Evolutionary conservation across 139 green algal genomes (phyloP).

Genomic region (Auxenochlorella pyrenoidosa): DNA sequence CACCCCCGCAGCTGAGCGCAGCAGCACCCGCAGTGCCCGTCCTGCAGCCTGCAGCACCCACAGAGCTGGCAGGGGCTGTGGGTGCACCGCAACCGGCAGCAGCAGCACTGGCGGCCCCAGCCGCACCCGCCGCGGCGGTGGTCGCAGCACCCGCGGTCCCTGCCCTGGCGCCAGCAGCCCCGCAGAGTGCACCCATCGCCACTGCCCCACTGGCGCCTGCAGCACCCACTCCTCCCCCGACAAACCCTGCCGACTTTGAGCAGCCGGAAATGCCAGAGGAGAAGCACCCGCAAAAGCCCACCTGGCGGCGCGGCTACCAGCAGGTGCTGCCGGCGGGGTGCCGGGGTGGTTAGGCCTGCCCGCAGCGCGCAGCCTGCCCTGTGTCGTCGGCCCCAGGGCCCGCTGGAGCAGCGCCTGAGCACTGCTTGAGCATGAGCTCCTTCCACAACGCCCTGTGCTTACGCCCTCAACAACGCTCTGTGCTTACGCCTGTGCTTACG

Average conservation of each 20-base stretch:
- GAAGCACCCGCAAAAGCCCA: slow-evolving; percentile 27
- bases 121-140: neutral
- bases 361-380: no score
- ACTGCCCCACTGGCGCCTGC: neutral
- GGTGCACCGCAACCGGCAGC: neutral
- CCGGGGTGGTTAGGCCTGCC: no score
- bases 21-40: neutral
- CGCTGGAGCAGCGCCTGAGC: no score
- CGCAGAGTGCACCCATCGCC: neutral
- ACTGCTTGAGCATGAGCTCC: no score
- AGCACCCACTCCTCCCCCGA: neutral
- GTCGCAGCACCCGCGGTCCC: neutral
- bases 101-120: neutral
- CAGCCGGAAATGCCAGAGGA: slow-evolving; percentile 12
- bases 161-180: neutral
- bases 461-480: no score
- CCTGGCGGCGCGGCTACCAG: slow-evolving; percentile 26
- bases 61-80: no score
- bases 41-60: neutral
- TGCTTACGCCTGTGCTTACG: no score
- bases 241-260: neutral
- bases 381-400: no score
- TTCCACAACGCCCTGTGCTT: no score
- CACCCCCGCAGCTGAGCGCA: neutral
- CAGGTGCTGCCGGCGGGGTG: neutral